These are phyloP conservation scores for Kluyveromyces lactis DNA, from an alignment of 805 yeast genomes.

Conservation along the genomic window DNA sequence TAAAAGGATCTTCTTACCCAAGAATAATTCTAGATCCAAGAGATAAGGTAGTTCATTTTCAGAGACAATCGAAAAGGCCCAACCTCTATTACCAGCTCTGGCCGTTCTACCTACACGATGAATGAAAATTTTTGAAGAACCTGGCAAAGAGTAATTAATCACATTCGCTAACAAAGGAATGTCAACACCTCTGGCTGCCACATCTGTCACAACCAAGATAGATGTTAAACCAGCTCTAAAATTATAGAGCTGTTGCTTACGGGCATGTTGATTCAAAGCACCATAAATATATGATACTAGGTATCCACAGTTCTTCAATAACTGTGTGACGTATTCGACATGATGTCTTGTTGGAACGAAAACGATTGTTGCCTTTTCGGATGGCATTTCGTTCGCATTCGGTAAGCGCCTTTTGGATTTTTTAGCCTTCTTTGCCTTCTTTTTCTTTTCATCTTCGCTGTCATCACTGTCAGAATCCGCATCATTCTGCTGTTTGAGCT, in stretches of 20 bases:
- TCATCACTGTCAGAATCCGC: slow-evolving; percentile 46
- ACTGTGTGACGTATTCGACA: slow-evolving; percentile 76
- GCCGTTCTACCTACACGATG: slow-evolving; percentile 99
- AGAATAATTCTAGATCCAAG: slow-evolving; percentile 79
- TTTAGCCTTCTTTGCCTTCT: slow-evolving; percentile 32
- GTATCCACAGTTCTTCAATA: slow-evolving; percentile 73
- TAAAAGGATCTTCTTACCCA: slow-evolving; percentile 72
- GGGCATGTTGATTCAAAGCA: slow-evolving; percentile 88
- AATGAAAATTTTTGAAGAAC: slow-evolving; percentile 85
- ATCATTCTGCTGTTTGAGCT: slow-evolving; percentile 40
- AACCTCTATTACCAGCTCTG: slow-evolving; percentile 95
- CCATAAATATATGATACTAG: slow-evolving; percentile 89
- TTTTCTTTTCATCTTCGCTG: slow-evolving; percentile 32
- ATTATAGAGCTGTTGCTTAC: slow-evolving; percentile 78
- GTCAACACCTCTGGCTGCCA: slow-evolving; percentile 98
- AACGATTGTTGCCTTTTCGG: slow-evolving; percentile 78
- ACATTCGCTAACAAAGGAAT: slow-evolving; percentile 95
- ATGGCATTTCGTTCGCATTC: slow-evolving; percentile 76
- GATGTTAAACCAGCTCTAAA: slow-evolving; percentile 80
- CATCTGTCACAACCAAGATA: slow-evolving; percentile 93
- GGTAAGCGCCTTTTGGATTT: slow-evolving; percentile 54
- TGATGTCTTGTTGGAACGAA: slow-evolving; percentile 98
- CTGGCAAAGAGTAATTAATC: slow-evolving; percentile 82
- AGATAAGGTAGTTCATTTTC: slow-evolving; percentile 86
- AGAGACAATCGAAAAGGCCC: slow-evolving; percentile 88